Conservation (phyloP, 495 filamentous ascomycete genomes). For the Talaromyces stipitatus region DNA sequence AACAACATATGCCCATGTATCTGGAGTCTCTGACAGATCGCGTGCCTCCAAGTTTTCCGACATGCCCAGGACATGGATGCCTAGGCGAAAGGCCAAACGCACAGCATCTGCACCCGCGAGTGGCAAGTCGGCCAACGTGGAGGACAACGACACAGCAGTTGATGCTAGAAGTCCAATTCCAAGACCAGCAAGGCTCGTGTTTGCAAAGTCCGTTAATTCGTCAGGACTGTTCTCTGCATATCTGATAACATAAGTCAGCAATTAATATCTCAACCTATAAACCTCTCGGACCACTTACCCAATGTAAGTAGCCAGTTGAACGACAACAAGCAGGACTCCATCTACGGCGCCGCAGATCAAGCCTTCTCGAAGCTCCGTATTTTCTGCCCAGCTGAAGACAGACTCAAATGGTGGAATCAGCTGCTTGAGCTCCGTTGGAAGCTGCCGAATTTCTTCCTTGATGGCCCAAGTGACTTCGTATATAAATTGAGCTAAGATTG, state of each 20-base stretch:
- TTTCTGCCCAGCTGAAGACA: constrained; percentile 24
- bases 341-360: constrained; percentile 28
- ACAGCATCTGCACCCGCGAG: constrained; percentile 21
- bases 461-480: constrained; percentile 25
- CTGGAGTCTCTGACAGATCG: constrained; percentile 9
- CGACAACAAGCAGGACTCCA: constrained; percentile 24
- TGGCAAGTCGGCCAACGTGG: constrained; percentile 18
- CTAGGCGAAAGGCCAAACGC: constrained; percentile 30
- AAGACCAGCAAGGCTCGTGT: constrained; percentile 24
- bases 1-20: constrained; percentile 38
- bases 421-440: constrained; percentile 15
- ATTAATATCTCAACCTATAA: too few relatives aligned
- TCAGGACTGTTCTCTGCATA: constrained; percentile 16
- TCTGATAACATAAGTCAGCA: not conserved
- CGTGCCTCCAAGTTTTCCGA: constrained; percentile 27
- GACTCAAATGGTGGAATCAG: constrained; percentile 33
- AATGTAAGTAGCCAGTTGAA: constrained; percentile 30
- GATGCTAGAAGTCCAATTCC: constrained; percentile 32
- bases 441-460: constrained; percentile 23
- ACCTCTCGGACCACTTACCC: too few relatives aligned
- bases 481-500: constrained; percentile 27
- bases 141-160: constrained; percentile 27
- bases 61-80: constrained; percentile 24
- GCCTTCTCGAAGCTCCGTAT: constrained; percentile 20
- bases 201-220: constrained; percentile 10